phyloP scores from a whole-genome alignment of 768 basidiomycete species.

The Obba rivulosa region DNA sequence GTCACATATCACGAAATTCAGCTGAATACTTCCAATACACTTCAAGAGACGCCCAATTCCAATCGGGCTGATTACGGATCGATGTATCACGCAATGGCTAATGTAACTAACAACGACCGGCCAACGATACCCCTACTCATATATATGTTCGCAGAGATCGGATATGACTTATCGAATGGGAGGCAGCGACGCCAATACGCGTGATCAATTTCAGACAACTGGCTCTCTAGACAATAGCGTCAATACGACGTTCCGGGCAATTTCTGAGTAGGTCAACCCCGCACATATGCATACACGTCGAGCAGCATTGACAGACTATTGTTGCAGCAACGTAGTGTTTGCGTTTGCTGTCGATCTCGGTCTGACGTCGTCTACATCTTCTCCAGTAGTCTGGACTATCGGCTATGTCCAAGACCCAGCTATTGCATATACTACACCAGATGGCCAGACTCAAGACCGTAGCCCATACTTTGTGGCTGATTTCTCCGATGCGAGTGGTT shows the following conservation, averaged over 20 bases:
- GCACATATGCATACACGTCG: too few species aligned
- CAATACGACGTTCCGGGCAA: too few species aligned
- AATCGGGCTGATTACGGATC: slow-evolving; percentile 10
- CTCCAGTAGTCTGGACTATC: slow-evolving; percentile 22
- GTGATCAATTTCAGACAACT: too few species aligned
- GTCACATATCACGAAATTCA: slow-evolving; percentile 9
- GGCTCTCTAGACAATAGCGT: too few species aligned
- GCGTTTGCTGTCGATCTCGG: slow-evolving; percentile 25
- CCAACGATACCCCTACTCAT: too few species aligned
- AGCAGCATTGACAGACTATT: neutral
- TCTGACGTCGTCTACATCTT: slow-evolving; percentile 9
- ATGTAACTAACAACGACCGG: too few species aligned
- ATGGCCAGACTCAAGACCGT: slow-evolving; percentile 4
- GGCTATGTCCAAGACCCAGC: slow-evolving; percentile 23
- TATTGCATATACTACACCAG: slow-evolving; percentile 14
- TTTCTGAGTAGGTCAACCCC: too few species aligned
- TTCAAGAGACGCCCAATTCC: neutral
- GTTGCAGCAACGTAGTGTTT: slow-evolving; percentile 13
- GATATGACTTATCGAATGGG: slow-evolving; percentile 12
- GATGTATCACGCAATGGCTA: slow-evolving; percentile 10
- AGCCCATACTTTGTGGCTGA: slow-evolving; percentile 14
- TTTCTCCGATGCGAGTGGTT: neutral
- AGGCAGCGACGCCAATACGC: neutral
- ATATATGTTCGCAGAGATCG: slow-evolving; percentile 1
- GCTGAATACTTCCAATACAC: neutral